Conservation (phyloP, 2,329 filamentous ascomycete genomes). For the Aspergillus spinulosporus region DNA sequence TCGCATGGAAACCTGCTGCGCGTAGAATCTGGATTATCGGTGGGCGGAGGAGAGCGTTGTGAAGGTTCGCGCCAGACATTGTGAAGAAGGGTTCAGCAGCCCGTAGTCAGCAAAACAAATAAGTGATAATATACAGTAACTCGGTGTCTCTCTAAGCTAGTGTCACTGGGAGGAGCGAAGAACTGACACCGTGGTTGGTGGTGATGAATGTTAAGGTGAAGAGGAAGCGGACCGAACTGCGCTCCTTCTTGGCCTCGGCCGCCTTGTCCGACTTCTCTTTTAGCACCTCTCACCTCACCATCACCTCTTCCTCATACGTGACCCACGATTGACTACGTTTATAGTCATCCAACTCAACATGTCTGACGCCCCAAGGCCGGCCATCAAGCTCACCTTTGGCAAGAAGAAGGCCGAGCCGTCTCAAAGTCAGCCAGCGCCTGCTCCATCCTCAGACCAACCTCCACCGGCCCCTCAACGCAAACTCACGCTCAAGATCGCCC, state of each 20-base stretch:
- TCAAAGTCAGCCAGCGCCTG: conserved; percentile 22
- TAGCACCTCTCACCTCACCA: neutral
- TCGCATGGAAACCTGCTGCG: conserved; percentile 83
- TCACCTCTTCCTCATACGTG: neutral
- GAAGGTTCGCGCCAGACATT: conserved; percentile 55
- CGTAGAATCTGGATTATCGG: conserved; percentile 88
- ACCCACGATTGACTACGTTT: neutral
- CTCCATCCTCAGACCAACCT: conserved; percentile 24
- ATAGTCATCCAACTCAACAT: conserved; percentile 26
- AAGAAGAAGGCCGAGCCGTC: conserved; percentile 37
- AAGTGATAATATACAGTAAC: neutral
- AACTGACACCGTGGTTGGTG: neutral
- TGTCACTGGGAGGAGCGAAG: neutral
- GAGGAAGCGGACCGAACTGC: neutral
- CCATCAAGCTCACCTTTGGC: conserved; percentile 45
- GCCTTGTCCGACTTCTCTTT: conserved; percentile 6
- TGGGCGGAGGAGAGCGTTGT: conserved; percentile 80
- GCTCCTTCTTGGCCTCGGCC: conserved; percentile 9
- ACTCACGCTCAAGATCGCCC: conserved; percentile 44
- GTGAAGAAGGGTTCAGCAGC: conserved; percentile 19
- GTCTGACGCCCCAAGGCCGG: conserved; percentile 37
- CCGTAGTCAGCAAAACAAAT: neutral
- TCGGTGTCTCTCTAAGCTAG: neutral
- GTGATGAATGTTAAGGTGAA: conserved; percentile 7
- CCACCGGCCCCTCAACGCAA: conserved; percentile 37